phyloP scores from a whole-genome alignment of 805 yeast species.

The Saccharomyces kudriavzevii region DNA sequence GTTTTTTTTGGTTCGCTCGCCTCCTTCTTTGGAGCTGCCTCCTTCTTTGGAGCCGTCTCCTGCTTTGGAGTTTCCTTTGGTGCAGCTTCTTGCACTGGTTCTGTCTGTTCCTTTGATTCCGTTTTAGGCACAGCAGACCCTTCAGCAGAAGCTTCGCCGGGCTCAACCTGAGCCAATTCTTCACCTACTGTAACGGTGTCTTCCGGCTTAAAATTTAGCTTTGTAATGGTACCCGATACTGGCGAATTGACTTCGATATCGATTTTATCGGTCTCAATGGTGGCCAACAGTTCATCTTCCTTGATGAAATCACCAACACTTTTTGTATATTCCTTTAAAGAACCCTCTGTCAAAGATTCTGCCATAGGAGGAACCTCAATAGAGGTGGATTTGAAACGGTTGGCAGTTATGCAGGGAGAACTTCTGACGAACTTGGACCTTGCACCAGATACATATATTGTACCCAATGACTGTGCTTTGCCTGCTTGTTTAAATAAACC shows the following conservation, averaged over 20 bases:
- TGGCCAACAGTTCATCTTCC: slow-evolving; percentile 85
- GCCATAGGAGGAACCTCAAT: slow-evolving; percentile 98
- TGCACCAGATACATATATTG: slow-evolving; percentile 3
- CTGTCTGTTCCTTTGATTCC: slow-evolving; percentile 23
- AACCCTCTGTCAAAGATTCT: slow-evolving; percentile 95
- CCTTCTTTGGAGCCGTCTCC: slow-evolving; percentile 20
- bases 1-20: slow-evolving; percentile 15
- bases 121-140: slow-evolving; percentile 37
- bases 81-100: slow-evolving; percentile 25
- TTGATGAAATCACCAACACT: slow-evolving; percentile 82
- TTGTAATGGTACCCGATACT: slow-evolving; percentile 79
- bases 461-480: not conserved
- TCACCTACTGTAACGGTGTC: slow-evolving; percentile 96
- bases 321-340: slow-evolving; percentile 62
- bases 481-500: slow-evolving; percentile 3
- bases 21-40: slow-evolving; percentile 28
- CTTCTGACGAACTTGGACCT: slow-evolving; percentile 11
- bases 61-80: slow-evolving; percentile 29
- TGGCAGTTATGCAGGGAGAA: slow-evolving; percentile 1
- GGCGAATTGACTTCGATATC: slow-evolving; percentile 97
- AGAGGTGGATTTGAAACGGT: slow-evolving; percentile 34
- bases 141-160: slow-evolving; percentile 57
- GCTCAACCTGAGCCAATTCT: slow-evolving; percentile 79
- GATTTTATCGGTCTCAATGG: slow-evolving; percentile 96
- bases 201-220: slow-evolving; percentile 72